A percentile compares a stretch with the other conserved stretches of the same genome.
phyloP scores from a whole-genome alignment of 2,329 filamentous ascomycete genomes.

The Sordariomycetes sp. region DNA sequence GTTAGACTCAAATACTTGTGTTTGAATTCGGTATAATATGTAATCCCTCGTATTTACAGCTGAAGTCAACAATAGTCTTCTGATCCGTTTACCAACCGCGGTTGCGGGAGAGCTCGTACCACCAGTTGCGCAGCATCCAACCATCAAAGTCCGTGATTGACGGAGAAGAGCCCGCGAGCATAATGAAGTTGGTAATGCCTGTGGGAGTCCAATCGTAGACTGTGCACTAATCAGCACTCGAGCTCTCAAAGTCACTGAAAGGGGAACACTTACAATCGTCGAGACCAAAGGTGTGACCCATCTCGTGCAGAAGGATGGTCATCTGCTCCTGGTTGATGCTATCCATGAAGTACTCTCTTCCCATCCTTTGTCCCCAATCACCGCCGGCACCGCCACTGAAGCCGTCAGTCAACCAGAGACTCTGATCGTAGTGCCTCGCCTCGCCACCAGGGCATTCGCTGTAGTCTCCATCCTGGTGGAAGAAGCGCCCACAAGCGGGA shows the following conservation, averaged over 20 bases:
- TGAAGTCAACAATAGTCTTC: no score
- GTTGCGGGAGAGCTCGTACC: slow-evolving; percentile 22
- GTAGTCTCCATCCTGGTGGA: slow-evolving; percentile 4
- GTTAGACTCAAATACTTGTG: no score
- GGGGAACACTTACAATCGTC: slow-evolving; percentile 22
- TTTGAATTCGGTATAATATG: no score
- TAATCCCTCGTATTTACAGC: no score
- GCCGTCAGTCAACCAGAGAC: slow-evolving; percentile 37
- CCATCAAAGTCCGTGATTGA: slow-evolving; percentile 37
- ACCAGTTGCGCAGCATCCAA: slow-evolving; percentile 40
- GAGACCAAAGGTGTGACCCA: slow-evolving; percentile 33
- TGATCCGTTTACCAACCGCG: slow-evolving; percentile 17
- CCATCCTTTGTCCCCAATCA: slow-evolving; percentile 37
- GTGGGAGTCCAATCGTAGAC: slow-evolving; percentile 29
- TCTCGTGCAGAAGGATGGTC: slow-evolving; percentile 37
- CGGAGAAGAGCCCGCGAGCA: slow-evolving; percentile 31
- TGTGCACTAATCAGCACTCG: slow-evolving; percentile 12
- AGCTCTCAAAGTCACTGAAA: slow-evolving; percentile 5
- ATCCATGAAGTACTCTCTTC: slow-evolving; percentile 31
- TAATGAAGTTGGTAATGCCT: slow-evolving; percentile 31
- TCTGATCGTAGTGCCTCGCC: slow-evolving; percentile 31
- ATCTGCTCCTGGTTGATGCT: slow-evolving; percentile 23
- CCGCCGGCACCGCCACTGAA: slow-evolving; percentile 33
- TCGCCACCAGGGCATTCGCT: slow-evolving; percentile 2
- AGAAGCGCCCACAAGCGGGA: slow-evolving; percentile 1